Conservation (phyloP, 169 alveolate species). For the Cryptosporidium baileyi region DNA sequence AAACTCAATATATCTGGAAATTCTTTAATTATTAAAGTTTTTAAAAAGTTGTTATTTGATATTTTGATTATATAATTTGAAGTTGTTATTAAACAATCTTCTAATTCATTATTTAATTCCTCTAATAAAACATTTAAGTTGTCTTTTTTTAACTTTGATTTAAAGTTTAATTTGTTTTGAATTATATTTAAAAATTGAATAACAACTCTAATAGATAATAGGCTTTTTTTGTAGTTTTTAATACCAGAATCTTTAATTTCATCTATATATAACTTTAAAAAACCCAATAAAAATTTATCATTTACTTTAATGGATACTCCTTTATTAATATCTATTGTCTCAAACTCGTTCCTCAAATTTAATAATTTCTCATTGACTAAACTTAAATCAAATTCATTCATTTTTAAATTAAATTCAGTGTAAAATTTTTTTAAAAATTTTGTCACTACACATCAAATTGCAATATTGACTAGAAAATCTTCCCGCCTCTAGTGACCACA, state of each 20-base stretch:
- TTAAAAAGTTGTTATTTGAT: background rate
- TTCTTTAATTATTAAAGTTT: constrained; percentile 1
- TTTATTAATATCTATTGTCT: background rate
- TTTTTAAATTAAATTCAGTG: too few relatives aligned
- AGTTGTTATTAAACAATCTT: constrained; percentile 2
- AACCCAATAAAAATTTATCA: background rate
- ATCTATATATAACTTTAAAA: background rate
- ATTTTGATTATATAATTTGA: background rate
- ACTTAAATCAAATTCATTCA: constrained; percentile 32
- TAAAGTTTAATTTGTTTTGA: background rate
- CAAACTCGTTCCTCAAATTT: background rate
- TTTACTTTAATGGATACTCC: background rate
- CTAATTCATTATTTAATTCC: constrained; percentile 8
- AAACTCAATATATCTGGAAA: constrained; percentile 15
- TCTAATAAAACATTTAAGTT: background rate
- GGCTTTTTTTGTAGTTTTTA: background rate
- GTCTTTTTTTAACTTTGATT: constrained; percentile 3
- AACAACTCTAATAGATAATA: constrained; percentile 3
- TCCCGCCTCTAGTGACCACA: too few relatives aligned
- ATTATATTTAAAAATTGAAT: background rate
- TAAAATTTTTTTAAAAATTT: too few relatives aligned
- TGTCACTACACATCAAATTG: too few relatives aligned
- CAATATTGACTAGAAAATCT: too few relatives aligned
- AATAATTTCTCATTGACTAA: background rate
- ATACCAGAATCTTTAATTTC: constrained; percentile 14